A percentile compares a stretch with the other conserved stretches of the same genome.
Evolutionary conservation across 2,329 filamentous ascomycete genomes (phyloP).

Genomic region (Penicillium sp.): DNA sequence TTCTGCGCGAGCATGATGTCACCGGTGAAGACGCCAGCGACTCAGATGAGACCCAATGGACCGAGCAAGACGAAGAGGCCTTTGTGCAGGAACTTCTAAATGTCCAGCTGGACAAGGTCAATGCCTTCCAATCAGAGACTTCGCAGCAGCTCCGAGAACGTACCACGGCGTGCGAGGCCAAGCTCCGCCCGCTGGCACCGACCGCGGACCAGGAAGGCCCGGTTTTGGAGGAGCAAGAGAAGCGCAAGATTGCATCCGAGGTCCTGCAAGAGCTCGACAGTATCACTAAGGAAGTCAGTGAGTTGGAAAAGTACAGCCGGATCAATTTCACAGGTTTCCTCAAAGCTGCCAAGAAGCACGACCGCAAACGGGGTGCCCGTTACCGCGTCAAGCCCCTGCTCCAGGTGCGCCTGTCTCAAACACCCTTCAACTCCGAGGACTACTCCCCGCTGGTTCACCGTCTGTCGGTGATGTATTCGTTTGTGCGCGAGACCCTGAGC

Average conservation of each 20-base stretch:
- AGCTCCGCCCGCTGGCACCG: conserved; percentile 60
- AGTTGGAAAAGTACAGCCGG: conserved; percentile 91
- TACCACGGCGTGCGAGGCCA: conserved; percentile 68
- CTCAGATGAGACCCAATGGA: conserved; percentile 71
- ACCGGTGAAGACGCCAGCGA: conserved; percentile 48
- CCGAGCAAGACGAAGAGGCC: conserved; percentile 85
- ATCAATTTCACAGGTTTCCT: conserved; percentile 98
- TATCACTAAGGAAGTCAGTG: conserved; percentile 87
- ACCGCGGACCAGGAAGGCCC: conserved; percentile 37
- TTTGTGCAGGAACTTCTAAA: conserved; percentile 97
- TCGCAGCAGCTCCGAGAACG: conserved; percentile 80
- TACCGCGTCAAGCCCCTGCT: conserved; percentile 92
- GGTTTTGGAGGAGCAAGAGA: conserved; percentile 44
- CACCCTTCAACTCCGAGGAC: conserved; percentile 93
- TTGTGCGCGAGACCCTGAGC: conserved; percentile 75
- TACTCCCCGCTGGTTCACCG: conserved; percentile 87
- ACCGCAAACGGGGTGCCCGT: conserved; percentile 81
- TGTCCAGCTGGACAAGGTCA: conserved; percentile 91
- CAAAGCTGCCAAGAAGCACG: conserved; percentile 99
- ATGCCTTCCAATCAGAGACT: conserved; percentile 81
- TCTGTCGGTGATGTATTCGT: conserved; percentile 93
- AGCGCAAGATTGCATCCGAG: conserved; percentile 61
- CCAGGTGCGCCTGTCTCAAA: conserved; percentile 81
- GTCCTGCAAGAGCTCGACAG: conserved; percentile 78
- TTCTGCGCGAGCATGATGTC: conserved; percentile 75